These are phyloP conservation scores for Fusarium odoratissimum DNA, from an alignment of 2,329 filamentous ascomycete genomes.

Conservation along the genomic window DNA sequence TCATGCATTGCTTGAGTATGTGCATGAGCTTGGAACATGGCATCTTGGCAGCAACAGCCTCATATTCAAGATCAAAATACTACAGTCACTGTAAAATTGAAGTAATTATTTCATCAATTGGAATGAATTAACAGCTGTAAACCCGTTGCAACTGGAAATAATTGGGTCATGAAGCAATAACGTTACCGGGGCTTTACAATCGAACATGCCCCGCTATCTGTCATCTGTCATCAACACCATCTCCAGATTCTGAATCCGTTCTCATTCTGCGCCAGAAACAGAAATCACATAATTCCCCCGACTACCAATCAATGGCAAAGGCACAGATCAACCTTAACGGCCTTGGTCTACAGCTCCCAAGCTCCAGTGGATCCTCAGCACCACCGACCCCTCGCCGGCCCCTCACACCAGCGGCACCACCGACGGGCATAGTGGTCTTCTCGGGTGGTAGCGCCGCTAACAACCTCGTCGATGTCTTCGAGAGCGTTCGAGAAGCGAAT, in stretches of 20 bases:
- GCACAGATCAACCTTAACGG: slow-evolving; percentile 30
- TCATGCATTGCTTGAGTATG: neutral
- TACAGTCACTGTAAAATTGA: too few relatives aligned
- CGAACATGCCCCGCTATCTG: slow-evolving; percentile 4
- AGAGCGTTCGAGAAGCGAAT: slow-evolving; percentile 71
- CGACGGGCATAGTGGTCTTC: slow-evolving; percentile 77
- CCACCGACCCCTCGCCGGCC: slow-evolving; percentile 29
- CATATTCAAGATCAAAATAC: neutral
- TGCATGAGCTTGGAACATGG: neutral
- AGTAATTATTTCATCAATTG: neutral
- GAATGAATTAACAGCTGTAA: neutral
- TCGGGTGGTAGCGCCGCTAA: slow-evolving; percentile 96
- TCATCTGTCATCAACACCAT: slow-evolving; percentile 26
- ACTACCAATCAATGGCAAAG: slow-evolving; percentile 35
- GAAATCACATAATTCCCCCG: slow-evolving; percentile 23
- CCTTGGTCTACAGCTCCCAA: slow-evolving; percentile 41
- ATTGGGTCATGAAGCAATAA: neutral
- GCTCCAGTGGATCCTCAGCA: slow-evolving; percentile 37
- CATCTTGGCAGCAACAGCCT: neutral
- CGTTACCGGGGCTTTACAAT: slow-evolving; percentile 8
- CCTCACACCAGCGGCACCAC: slow-evolving; percentile 17
- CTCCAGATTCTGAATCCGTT: neutral
- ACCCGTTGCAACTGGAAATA: neutral
- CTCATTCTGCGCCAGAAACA: neutral
- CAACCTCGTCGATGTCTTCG: slow-evolving; percentile 91